These are phyloP conservation scores for Kregervanrija pseudodelftensis DNA, from an alignment of 805 yeast species.

Conservation along the genomic window DNA sequence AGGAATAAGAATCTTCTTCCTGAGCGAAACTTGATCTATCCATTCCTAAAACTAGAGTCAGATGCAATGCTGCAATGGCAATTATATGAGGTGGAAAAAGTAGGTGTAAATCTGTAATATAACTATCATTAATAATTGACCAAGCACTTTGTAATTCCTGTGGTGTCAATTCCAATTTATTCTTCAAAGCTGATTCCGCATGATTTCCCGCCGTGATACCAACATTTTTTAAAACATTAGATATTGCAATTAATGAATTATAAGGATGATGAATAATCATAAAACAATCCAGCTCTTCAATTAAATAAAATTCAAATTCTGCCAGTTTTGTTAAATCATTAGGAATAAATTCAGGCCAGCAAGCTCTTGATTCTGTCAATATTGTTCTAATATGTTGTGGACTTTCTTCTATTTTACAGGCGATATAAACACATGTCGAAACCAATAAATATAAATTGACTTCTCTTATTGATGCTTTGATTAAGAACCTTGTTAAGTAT, in stretches of 20 bases:
- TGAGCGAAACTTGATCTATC: constrained; percentile 4
- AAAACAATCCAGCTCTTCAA: constrained; percentile 77
- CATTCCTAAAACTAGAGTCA: constrained; percentile 54
- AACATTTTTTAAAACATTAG: constrained; percentile 33
- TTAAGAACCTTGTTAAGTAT: constrained; percentile 70
- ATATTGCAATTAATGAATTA: constrained; percentile 49
- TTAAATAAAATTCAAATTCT: constrained; percentile 88
- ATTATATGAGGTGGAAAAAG: constrained; percentile 85
- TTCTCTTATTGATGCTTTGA: constrained; percentile 68
- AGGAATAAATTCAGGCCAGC: constrained; percentile 95
- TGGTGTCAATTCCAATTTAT: constrained; percentile 31
- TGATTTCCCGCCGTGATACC: constrained; percentile 3
- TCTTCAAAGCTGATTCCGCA: neutral
- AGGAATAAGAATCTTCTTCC: no score
- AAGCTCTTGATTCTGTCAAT: constrained; percentile 72
- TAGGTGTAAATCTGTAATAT: constrained; percentile 78
- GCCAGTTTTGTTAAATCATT: constrained; percentile 88
- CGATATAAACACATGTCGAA: constrained; percentile 79
- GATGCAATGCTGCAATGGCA: constrained; percentile 74
- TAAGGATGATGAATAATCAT: constrained; percentile 74
- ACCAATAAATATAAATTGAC: constrained; percentile 74
- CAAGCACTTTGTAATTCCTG: constrained; percentile 81
- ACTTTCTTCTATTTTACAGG: constrained; percentile 91
- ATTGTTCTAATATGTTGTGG: constrained; percentile 89
- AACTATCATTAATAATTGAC: constrained; percentile 86